These are phyloP conservation scores for Saccharomyces hybrid DNA, from an alignment of 1,139 yeast genomes.

Conservation along the genomic window DNA sequence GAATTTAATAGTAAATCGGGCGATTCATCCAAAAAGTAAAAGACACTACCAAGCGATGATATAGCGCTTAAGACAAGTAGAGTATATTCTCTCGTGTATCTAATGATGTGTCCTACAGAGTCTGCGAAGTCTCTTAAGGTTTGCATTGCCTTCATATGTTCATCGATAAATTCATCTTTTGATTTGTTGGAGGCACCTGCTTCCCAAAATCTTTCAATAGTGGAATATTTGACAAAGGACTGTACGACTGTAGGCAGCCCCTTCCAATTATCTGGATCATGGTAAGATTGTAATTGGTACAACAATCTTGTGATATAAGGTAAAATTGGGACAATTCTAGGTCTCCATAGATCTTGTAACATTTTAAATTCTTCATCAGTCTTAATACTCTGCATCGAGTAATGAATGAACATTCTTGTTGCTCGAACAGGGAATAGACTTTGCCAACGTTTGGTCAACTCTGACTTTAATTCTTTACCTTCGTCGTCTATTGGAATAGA, in stretches of 20 bases:
- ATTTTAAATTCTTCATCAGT: slow-evolving; percentile 70
- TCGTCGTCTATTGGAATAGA: slow-evolving; percentile 86
- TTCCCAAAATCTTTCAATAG: slow-evolving; percentile 95
- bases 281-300: slow-evolving; percentile 88
- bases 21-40: slow-evolving; percentile 78
- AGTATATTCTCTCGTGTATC: slow-evolving; percentile 95
- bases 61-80: slow-evolving; percentile 84
- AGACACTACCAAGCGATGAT: slow-evolving; percentile 80
- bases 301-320: slow-evolving; percentile 85
- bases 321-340: slow-evolving; percentile 81
- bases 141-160: slow-evolving; percentile 86
- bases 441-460: slow-evolving; percentile 85
- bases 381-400: slow-evolving; percentile 82
- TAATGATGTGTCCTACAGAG: slow-evolving; percentile 91
- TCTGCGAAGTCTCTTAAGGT: slow-evolving; percentile 95
- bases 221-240: slow-evolving; percentile 77
- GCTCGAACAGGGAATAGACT: slow-evolving; percentile 92
- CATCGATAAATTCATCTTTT: slow-evolving; percentile 89
- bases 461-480: slow-evolving; percentile 67
- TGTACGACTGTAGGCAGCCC: slow-evolving; percentile 84
- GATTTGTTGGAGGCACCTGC: slow-evolving; percentile 94
- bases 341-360: slow-evolving; percentile 77
- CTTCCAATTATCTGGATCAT: slow-evolving; percentile 86
- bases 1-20: slow-evolving; percentile 64
- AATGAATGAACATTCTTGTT: slow-evolving; percentile 88